Base-by-base conservation (phyloP, 2,329 filamentous ascomycete genomes). In the Neopestalotiopsis rosae region DNA sequence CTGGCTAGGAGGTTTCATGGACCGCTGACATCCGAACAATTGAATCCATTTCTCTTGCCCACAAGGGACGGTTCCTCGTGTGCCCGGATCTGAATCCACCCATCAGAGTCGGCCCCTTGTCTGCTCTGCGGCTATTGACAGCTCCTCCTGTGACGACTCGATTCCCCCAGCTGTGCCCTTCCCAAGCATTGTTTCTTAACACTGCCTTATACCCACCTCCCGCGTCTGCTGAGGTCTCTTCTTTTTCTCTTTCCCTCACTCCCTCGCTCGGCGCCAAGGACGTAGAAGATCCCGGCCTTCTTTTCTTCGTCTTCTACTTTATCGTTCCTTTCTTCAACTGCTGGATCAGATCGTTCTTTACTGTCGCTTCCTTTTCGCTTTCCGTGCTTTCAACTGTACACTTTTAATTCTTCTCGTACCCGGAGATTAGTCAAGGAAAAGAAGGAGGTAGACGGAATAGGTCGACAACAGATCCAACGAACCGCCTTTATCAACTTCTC, bases 271-370 rank as follows among this genome's bases (percentile, higher is more conserved):
- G 79, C 80, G 81, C 80, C 79, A 79, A 82, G 81, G 81, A 81
- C 79, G 81, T 83, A 83, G 79, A 81, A 79, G 80, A 77, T 76
- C 76, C 45, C 20, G 76, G 78, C 77, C 78, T 79, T 74, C 76
- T 76, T 76, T 75, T 79, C 75, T 77, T 75, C 74, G 74, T 75
- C 71, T 79, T 79, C 76, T 79, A 81, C 71, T 75, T 28, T 75
- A 78, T 79, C 77, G 79, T 82, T 84, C 78, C 77, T 76, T 81
- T 79, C 77, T 72, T 78, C 78, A 79, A 80, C 88, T 89, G 87
- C 88, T 90, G 87, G 87, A 82, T 89, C 87, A 89, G 87, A 87
- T 82, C 81, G 75, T 80, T 85, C 82, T 80, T 83, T 85, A 82
- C 74, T 73, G 74, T 76, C 68, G 76, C 71, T 74, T 75, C 70